Evolutionary conservation across 179 eudicot genomes (phyloP).

Genomic region (Heliamphora pulchella): DNA sequence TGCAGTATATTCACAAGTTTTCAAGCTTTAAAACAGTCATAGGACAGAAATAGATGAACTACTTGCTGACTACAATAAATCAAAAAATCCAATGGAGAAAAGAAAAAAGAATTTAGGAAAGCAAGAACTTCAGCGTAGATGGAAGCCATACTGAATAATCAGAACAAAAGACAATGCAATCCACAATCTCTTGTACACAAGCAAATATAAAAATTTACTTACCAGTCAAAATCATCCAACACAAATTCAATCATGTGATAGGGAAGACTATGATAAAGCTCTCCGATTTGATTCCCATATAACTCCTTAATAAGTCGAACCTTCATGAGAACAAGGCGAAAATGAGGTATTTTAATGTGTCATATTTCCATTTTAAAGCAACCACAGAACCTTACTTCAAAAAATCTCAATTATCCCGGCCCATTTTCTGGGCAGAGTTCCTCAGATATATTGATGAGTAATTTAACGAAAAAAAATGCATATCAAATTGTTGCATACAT

Average conservation of each 20-base stretch:
- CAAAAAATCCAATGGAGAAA: background rate
- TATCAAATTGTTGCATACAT: background rate
- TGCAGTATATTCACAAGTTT: background rate
- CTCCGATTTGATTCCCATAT: constrained; percentile 89
- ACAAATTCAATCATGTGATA: constrained; percentile 87
- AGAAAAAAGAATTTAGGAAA: background rate
- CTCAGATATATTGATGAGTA: constrained; percentile 4
- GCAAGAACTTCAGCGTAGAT: background rate
- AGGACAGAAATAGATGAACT: background rate
- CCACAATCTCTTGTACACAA: background rate
- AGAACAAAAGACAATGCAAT: background rate
- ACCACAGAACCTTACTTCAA: background rate
- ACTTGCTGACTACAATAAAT: background rate
- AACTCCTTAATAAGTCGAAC: constrained; percentile 85
- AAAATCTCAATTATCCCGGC: background rate
- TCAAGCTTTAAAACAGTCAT: background rate
- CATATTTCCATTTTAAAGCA: background rate
- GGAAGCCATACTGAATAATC: background rate
- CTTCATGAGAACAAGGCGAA: constrained; percentile 34
- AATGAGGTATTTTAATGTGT: background rate
- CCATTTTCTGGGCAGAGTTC: background rate
- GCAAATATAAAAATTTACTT: constrained; percentile 18
- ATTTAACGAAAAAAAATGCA: background rate
- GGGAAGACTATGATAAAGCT: constrained; percentile 95
- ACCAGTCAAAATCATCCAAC: constrained; percentile 78